Percentiles rank a stretch among this genome's conserved stretches.
These are phyloP conservation scores for Kwoniella newhampshirensis DNA, from an alignment of 768 basidiomycete genomes.

Conservation along the genomic window DNA sequence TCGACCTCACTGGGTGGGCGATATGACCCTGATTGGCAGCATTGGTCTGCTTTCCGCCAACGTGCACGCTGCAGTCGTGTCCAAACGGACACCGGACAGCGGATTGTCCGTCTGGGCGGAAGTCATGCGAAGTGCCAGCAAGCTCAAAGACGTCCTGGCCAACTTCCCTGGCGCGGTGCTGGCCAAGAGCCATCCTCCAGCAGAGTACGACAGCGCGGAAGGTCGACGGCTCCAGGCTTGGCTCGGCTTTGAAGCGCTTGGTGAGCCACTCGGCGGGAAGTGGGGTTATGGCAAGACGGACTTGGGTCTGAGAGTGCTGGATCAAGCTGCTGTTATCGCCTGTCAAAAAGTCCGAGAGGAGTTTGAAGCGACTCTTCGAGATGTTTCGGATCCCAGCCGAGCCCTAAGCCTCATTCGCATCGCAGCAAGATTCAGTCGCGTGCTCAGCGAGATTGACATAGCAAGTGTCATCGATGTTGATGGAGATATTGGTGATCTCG, in stretches of 20 bases:
- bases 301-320: slow-evolving; percentile 16
- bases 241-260: slow-evolving; percentile 16
- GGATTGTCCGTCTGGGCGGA: slow-evolving; percentile 35
- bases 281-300: slow-evolving; percentile 34
- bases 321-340: slow-evolving; percentile 22
- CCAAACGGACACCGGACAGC: slow-evolving; percentile 38
- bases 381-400: background rate
- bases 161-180: slow-evolving; percentile 24
- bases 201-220: slow-evolving; percentile 10
- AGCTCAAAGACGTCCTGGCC: slow-evolving; percentile 34
- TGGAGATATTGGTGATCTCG: slow-evolving; percentile 42
- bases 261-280: slow-evolving; percentile 25
- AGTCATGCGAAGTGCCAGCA: slow-evolving; percentile 38
- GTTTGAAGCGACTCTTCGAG: slow-evolving; percentile 16
- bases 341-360: slow-evolving; percentile 24
- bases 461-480: slow-evolving; percentile 50
- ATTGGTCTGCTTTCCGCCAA: slow-evolving; percentile 35
- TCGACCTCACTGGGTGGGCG: slow-evolving; percentile 37
- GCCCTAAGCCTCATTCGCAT: slow-evolving; percentile 20
- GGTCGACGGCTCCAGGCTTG: slow-evolving; percentile 18
- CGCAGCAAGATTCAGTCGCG: slow-evolving; percentile 17
- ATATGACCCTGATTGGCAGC: slow-evolving; percentile 74
- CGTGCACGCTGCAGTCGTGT: slow-evolving; percentile 64
- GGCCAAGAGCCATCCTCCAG: slow-evolving; percentile 3
- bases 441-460: slow-evolving; percentile 38